Evolutionary conservation across 2,329 filamentous ascomycete species (phyloP), one percentile per base, ranked within the genome.

Genomic region (Pseudogymnoascus sp.): DNA sequence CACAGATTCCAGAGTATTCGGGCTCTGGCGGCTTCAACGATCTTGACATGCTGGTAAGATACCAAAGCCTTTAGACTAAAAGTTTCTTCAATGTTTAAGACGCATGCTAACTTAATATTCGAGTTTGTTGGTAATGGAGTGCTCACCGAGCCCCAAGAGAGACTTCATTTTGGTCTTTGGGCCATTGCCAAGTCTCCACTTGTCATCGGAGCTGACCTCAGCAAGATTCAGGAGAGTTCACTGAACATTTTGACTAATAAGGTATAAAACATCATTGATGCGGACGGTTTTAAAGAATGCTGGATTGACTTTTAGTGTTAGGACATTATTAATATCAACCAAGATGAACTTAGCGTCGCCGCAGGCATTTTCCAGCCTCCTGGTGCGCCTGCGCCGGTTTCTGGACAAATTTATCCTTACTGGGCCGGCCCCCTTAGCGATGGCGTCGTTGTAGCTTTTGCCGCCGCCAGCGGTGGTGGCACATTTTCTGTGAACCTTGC

Each of bases 401-500:
- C 7, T 73, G 78, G 78, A 69, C 75, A 53, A 73, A 75, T 64
- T 67, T 79, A 66, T 67, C 78, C 53, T 63, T 81, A 68, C 77
- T 81, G 68, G 78, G 77, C 62, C 70, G 78, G 64, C 60, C 72
- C 64, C 66, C 74, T 70, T 6, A 72, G 70, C 33, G 73, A 73
- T 10, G 74, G 78, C 19, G 69, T 72, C 1, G 70, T 71, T 1
- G 70, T 76, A 17, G 75, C 74, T n/a, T 67, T 81, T 4, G 69
- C 70, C 1, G 75, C 79, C 0, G 67, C 77, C 10, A 75, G 70
- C 59, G 77, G 76, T 62, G 73, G 71, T 60, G 72, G 76, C 10
- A 74, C 76, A n/a, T 72, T 80, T 26, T 73, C 72, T 0, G 79
- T 80, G 66, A 77, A 77, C 64, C 79, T 81, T 65, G 75, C 78